Conservation (phyloP, 345 rosid species). For the Hibiscus syriacus region DNA sequence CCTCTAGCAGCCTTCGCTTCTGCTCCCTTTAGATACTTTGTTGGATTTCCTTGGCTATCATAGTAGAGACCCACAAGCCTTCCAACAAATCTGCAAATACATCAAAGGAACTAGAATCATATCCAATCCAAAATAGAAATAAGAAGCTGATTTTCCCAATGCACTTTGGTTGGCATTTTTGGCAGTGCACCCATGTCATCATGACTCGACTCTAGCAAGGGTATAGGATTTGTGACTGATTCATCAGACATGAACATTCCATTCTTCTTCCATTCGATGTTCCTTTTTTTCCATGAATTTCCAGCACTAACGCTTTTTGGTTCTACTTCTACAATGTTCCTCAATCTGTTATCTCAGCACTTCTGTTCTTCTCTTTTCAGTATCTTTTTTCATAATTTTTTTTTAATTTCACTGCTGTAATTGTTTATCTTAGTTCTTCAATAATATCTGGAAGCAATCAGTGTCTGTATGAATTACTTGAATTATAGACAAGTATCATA, state of each 20-base stretch:
- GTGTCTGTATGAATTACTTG: not conserved
- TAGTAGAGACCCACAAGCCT: slow-evolving; percentile 84
- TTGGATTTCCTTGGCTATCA: slow-evolving; percentile 68
- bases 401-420: not conserved
- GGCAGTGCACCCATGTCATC: not conserved
- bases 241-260: not conserved
- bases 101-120: not conserved
- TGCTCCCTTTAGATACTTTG: slow-evolving; percentile 82
- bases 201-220: not conserved
- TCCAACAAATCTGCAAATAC: slow-evolving; percentile 53
- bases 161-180: not conserved
- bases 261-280: not conserved
- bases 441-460: not conserved
- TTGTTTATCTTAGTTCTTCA: not conserved
- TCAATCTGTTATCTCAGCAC: not conserved
- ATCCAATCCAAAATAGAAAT: not conserved
- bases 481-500: not conserved
- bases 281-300: not conserved
- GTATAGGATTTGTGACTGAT: not conserved
- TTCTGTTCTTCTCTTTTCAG: not conserved
- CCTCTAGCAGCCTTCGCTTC: slow-evolving; percentile 96
- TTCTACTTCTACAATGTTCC: not conserved
- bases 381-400: not conserved
- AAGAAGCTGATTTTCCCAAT: not conserved
- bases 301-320: not conserved